Evolutionary conservation across 2,329 filamentous ascomycete genomes (phyloP).

Genomic region (Fusarium sororula): DNA sequence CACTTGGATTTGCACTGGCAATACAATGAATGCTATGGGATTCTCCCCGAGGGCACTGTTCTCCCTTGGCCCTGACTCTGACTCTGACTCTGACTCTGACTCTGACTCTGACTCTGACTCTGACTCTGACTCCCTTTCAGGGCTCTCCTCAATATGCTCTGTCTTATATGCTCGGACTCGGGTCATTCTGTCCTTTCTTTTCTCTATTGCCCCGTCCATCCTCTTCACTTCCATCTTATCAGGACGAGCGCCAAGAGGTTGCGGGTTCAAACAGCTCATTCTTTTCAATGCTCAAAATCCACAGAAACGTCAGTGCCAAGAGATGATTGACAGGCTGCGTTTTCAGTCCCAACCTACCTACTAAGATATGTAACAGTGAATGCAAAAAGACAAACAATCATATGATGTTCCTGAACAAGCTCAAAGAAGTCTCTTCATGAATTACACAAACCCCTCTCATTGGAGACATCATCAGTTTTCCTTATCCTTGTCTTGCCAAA

Average conservation of each 20-base stretch:
- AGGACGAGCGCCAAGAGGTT: constrained; percentile 1
- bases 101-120: constrained; percentile 16
- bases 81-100: constrained; percentile 18
- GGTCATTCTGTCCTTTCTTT: neutral
- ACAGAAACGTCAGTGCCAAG: constrained; percentile 8
- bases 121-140: constrained; percentile 16
- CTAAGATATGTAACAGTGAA: neutral
- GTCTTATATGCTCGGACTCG: neutral
- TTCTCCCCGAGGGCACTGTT: neutral
- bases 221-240: neutral
- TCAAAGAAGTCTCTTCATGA: neutral
- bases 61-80: constrained; percentile 20
- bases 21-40: neutral
- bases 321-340: neutral
- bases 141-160: neutral
- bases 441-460: neutral
- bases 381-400: neutral
- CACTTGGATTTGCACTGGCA: neutral
- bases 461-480: neutral
- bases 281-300: neutral
- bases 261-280: neutral
- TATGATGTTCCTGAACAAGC: neutral
- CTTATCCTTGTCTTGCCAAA: constrained; percentile 10
- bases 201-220: neutral
- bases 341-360: neutral